Percentiles rank a stretch among this genome's conserved stretches.
Evolutionary conservation across 2,329 filamentous ascomycete species (phyloP).

Genomic region (Ophiosphaerella herpotricha): DNA sequence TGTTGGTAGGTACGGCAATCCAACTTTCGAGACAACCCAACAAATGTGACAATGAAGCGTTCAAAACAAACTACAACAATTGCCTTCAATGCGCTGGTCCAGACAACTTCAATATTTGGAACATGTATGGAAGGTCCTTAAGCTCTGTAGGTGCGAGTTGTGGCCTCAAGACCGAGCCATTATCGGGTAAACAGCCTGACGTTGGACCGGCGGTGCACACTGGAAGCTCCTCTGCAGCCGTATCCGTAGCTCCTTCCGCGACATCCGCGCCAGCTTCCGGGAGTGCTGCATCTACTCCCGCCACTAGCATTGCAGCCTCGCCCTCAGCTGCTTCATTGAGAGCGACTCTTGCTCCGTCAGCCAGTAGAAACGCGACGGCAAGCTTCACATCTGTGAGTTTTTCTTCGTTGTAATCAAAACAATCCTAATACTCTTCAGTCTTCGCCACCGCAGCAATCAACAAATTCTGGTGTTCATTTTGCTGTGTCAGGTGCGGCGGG

Average conservation of each 20-base stretch:
- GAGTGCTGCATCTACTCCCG: slow-evolving; percentile 1
- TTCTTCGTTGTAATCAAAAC: background rate
- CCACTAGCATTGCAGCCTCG: background rate
- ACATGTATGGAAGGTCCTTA: slow-evolving; percentile 49
- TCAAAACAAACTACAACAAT: slow-evolving; percentile 49
- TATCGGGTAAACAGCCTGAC: slow-evolving; percentile 24
- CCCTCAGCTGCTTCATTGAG: slow-evolving; percentile 1
- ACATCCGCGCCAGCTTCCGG: slow-evolving; percentile 3
- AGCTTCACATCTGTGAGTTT: slow-evolving; percentile 19
- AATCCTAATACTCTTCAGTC: slow-evolving; percentile 5
- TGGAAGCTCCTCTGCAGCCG: slow-evolving; percentile 7
- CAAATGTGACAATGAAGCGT: slow-evolving; percentile 48
- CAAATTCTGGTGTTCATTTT: slow-evolving; percentile 19
- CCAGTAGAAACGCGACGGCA: slow-evolving; percentile 15
- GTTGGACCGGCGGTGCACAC: slow-evolving; percentile 16
- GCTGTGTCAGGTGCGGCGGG: slow-evolving; percentile 8
- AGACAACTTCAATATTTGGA: slow-evolving; percentile 53
- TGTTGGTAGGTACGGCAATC: slow-evolving; percentile 25
- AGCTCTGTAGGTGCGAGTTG: slow-evolving; percentile 35
- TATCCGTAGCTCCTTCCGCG: slow-evolving; percentile 9
- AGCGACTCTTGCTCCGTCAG: slow-evolving; percentile 1
- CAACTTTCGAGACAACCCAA: slow-evolving; percentile 45
- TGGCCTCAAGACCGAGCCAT: slow-evolving; percentile 22
- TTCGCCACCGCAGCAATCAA: slow-evolving; percentile 17
- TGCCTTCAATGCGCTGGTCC: slow-evolving; percentile 53